Evolutionary conservation across 1,284 basidiomycete genomes (phyloP).

Genomic region (Marasmius fiardii): DNA sequence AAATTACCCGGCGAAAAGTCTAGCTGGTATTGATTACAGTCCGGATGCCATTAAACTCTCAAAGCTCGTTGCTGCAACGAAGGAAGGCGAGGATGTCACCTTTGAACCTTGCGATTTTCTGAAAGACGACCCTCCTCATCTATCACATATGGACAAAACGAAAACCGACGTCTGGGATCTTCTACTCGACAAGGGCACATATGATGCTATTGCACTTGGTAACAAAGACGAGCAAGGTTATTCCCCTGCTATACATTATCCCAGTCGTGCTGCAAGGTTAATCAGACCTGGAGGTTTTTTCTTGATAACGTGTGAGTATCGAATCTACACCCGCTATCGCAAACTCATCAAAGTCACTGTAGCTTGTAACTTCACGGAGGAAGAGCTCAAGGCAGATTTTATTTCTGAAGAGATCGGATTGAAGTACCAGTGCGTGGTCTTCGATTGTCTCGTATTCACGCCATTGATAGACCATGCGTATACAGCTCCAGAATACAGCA

Average conservation of each 20-base stretch:
- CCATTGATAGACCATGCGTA: neutral
- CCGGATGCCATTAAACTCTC: conserved; percentile 65
- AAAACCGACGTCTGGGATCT: conserved; percentile 53
- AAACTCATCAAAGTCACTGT: neutral
- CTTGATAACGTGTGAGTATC: conserved; percentile 72
- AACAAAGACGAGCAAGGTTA: conserved; percentile 54
- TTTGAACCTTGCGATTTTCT: conserved; percentile 65
- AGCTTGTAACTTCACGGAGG: conserved; percentile 90
- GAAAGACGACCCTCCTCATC: conserved; percentile 37
- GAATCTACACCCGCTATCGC: neutral
- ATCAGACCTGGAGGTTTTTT: conserved; percentile 71
- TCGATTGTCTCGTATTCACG: neutral
- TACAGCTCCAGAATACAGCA: conserved; percentile 68
- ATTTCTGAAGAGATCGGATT: conserved; percentile 45
- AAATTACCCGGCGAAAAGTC: conserved; percentile 49
- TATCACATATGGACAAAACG: conserved; percentile 25
- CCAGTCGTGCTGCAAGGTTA: conserved; percentile 52
- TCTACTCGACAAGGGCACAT: conserved; percentile 79
- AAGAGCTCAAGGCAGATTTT: conserved; percentile 69
- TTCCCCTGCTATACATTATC: conserved; percentile 61
- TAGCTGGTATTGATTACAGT: conserved; percentile 86
- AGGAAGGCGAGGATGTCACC: conserved; percentile 33
- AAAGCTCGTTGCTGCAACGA: conserved; percentile 46
- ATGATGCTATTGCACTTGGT: conserved; percentile 83
- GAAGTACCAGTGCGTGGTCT: conserved; percentile 54